These are phyloP conservation scores for Podaxis mareebaensis DNA, from an alignment of 768 basidiomycete genomes.

Conservation along the genomic window DNA sequence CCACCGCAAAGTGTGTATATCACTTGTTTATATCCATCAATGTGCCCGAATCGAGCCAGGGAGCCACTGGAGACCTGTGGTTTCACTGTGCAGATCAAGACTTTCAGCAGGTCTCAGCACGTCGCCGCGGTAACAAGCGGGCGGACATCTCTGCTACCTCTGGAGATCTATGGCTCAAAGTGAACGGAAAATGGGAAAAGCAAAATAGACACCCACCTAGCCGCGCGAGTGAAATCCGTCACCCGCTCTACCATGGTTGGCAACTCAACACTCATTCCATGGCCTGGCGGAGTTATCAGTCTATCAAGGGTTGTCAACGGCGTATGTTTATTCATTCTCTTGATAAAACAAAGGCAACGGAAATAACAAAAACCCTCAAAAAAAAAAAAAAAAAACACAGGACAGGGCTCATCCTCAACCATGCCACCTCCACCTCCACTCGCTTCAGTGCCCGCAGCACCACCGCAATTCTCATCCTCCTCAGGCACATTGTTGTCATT, in stretches of 20 bases:
- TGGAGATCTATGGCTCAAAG: neutral
- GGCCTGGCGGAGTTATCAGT: neutral
- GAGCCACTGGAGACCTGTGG: neutral
- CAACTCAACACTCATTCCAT: neutral
- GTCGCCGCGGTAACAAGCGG: neutral
- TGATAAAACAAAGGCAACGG: neutral
- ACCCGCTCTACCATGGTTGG: neutral
- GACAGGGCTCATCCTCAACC: no score
- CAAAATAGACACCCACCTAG: neutral
- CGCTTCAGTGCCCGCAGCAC: neutral
- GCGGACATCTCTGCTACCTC: neutral
- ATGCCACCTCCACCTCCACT: neutral
- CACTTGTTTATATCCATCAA: neutral
- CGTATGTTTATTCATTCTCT: neutral
- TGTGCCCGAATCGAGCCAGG: neutral
- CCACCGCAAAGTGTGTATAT: neutral
- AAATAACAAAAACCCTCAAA: neutral
- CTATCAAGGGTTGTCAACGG: neutral
- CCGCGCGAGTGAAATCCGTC: neutral
- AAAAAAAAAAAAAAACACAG: no score
- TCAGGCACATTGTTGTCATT: no score
- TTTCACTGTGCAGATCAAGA: neutral
- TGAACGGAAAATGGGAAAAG: neutral
- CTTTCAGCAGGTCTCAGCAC: neutral
- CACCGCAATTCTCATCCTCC: no score